Evolutionary conservation across 1,139 yeast species (phyloP).

Genomic region (Suhomyces choctaworum): DNA sequence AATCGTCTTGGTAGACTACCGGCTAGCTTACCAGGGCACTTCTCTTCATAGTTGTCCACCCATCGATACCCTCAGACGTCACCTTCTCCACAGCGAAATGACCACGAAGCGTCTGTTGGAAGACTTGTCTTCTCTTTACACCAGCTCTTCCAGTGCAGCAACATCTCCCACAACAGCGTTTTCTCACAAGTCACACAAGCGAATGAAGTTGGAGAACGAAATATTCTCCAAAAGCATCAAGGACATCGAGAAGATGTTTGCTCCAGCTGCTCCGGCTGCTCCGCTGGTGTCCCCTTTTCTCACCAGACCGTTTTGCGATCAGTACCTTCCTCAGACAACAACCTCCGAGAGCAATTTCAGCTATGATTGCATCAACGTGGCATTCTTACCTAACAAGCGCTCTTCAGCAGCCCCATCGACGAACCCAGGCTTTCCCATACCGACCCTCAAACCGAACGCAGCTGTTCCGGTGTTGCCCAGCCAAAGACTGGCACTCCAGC

Average conservation of each 20-base stretch:
- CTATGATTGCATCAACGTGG: constrained; percentile 30
- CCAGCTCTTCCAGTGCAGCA: constrained; percentile 6
- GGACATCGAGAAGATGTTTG: constrained; percentile 32
- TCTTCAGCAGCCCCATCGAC: neutral
- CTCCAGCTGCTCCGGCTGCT: constrained; percentile 1
- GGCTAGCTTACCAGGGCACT: constrained; percentile 2
- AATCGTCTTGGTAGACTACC: constrained; percentile 3
- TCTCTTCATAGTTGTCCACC: neutral
- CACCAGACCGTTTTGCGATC: constrained; percentile 11
- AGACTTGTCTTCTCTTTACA: constrained; percentile 10
- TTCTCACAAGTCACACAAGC: constrained; percentile 24
- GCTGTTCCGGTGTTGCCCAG: constrained; percentile 13
- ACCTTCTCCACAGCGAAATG: neutral
- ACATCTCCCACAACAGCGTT: constrained; percentile 11
- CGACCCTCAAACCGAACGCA: neutral
- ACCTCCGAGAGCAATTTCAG: constrained; percentile 15
- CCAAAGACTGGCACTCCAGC: constrained; percentile 8
- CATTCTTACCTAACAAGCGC: constrained; percentile 17
- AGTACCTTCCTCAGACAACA: constrained; percentile 7
- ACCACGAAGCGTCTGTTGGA: constrained; percentile 12
- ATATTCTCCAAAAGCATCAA: constrained; percentile 31
- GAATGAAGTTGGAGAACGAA: constrained; percentile 29
- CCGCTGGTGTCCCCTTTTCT: neutral
- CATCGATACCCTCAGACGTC: neutral
- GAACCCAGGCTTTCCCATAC: neutral